Evolutionary conservation across 1,139 yeast genomes (phyloP).

Genomic region (Tardiomyces depauwii): DNA sequence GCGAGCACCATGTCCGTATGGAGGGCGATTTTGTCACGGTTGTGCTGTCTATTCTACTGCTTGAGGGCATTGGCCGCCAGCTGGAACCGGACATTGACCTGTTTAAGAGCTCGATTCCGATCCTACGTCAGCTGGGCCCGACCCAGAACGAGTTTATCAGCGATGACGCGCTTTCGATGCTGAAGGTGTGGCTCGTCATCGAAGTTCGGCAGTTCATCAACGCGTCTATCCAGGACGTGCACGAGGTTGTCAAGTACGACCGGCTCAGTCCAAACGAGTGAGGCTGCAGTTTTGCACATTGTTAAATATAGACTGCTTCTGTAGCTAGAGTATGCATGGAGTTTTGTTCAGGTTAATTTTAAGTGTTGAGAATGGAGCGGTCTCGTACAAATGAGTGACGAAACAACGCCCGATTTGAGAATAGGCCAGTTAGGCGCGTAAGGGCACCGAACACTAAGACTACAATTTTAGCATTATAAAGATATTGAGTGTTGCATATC

Average conservation of each 20-base stretch:
- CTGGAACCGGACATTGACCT: slow-evolving; percentile 86
- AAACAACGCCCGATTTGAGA: too few relatives aligned
- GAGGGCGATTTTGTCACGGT: slow-evolving; percentile 95
- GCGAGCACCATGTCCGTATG: slow-evolving; percentile 92
- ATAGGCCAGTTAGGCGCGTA: too few relatives aligned
- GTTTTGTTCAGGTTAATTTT: too few relatives aligned
- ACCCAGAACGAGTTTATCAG: slow-evolving; percentile 27
- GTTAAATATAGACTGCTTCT: too few relatives aligned
- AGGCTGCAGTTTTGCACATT: too few relatives aligned
- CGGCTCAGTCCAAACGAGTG: slow-evolving; percentile 56
- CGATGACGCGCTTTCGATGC: slow-evolving; percentile 61
- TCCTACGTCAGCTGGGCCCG: slow-evolving; percentile 70
- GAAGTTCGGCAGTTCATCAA: slow-evolving; percentile 81
- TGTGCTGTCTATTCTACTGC: slow-evolving; percentile 73
- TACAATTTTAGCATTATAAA: neutral
- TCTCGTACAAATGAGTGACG: too few relatives aligned
- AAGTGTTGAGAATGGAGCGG: too few relatives aligned
- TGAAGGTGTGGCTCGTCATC: slow-evolving; percentile 83
- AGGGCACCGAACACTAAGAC: too few relatives aligned
- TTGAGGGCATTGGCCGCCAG: slow-evolving; percentile 94
- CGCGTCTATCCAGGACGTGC: slow-evolving; percentile 66
- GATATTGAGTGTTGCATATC: too few relatives aligned
- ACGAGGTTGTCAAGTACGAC: slow-evolving; percentile 46
- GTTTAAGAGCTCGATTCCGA: slow-evolving; percentile 90
- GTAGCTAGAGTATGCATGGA: too few relatives aligned